Evolutionary conservation across 2,329 filamentous ascomycete species (phyloP), one percentile per base, ranked within the genome.

Genomic region (Cladosporium phlei): DNA sequence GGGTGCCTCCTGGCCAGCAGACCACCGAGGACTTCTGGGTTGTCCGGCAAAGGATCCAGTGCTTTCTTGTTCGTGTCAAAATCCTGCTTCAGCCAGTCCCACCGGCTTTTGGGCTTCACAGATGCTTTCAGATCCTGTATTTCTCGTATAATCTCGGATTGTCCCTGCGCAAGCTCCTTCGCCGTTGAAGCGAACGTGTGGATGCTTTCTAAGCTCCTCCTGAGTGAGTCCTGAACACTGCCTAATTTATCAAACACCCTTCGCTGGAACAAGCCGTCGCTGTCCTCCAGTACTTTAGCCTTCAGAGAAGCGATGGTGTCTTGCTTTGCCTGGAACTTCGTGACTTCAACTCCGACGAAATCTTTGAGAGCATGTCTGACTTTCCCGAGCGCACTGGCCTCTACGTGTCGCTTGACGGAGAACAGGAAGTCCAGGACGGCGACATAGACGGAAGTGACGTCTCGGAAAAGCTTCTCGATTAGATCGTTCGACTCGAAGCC

Each of bases 371-470:
- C 52, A 45, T 56, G 54, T 10, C 50, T 34, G 17, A 56, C 20
- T 33, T 46, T 51, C 3, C 16, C 35, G 4, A 38, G 20, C 7
- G 45, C 50, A 24, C 52, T 40, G 12, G 27, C 48, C 10, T 24
- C 42, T 11, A 56, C 24, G 43, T 56, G 52, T 14, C 39, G 42
- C 27, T 46, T 25, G 17, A 55, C 48, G 2, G 49, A 47, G 29
- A 52, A 54, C n/a, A 40, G 34, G 21, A 55, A 54, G 43, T 53
- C 51, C 14, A 55, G 46, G 11, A 55, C 45, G 11, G 53, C 53
- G 12, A 38, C 52, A 39, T 54, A 55, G 1, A 46, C 34, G 11
- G 29, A 38, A 19, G 34, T 35, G 44, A 55, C 49, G 9, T 52
- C 47, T 21, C 27, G 33, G 28, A 50, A 52, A 3, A 51, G 20